Percentiles rank a stretch among this genome's conserved stretches.
These are phyloP conservation scores for Aspergillus sp. DNA, from an alignment of 2,329 filamentous ascomycete genomes.

Conservation along the genomic window DNA sequence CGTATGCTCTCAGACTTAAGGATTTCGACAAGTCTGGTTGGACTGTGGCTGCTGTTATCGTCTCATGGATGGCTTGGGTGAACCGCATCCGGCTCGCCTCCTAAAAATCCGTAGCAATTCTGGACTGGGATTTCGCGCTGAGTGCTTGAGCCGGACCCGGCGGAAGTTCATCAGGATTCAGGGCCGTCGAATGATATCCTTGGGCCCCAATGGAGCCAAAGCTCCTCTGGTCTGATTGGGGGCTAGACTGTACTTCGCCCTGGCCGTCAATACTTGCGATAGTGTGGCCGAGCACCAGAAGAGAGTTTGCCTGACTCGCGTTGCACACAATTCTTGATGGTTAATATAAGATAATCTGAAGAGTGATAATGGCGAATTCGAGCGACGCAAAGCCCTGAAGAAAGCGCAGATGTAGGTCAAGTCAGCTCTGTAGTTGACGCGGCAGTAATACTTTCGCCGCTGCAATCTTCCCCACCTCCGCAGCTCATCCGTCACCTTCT, in stretches of 20 bases:
- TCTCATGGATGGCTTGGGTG: neutral
- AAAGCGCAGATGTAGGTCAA: neutral
- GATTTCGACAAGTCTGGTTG: neutral
- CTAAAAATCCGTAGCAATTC: neutral
- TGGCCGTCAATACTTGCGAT: neutral
- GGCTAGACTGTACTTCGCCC: neutral
- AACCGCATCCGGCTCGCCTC: neutral
- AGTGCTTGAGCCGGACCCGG: neutral
- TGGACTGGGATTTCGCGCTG: neutral
- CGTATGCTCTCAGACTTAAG: neutral
- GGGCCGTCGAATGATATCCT: neutral
- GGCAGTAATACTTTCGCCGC: neutral
- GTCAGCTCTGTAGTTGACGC: neutral
- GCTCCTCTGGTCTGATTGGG: neutral
- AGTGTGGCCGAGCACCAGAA: neutral
- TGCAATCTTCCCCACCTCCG: slow-evolving; percentile 18
- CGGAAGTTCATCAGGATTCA: neutral
- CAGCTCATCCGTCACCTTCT: slow-evolving; percentile 10
- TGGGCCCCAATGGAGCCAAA: neutral
- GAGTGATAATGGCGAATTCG: neutral
- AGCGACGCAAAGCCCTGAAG: neutral
- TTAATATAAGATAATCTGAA: neutral
- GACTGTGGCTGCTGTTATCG: neutral
- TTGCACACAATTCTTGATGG: neutral
- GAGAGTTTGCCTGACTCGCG: neutral